A percentile compares a stretch with the other conserved stretches of the same genome.
These are phyloP conservation scores for Byssochlamys sp. DNA, from an alignment of 2,329 filamentous ascomycete species.

Conservation along the genomic window DNA sequence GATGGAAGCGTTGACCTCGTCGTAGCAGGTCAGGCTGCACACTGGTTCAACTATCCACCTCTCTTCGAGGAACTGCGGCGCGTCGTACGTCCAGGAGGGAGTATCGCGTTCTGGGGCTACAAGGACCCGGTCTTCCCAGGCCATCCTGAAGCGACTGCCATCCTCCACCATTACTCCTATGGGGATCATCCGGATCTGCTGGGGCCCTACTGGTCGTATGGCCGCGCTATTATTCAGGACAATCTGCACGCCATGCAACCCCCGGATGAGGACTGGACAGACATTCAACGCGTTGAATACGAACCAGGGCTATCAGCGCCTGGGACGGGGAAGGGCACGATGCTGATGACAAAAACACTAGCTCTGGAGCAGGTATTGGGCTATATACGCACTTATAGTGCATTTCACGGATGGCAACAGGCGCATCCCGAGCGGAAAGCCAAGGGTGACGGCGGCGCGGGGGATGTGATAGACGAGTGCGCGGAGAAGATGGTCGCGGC, in stretches of 20 bases:
- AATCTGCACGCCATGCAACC: slow-evolving; percentile 45
- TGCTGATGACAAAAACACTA: slow-evolving; percentile 46
- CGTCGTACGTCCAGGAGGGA: slow-evolving; percentile 47
- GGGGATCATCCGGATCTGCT: slow-evolving; percentile 41
- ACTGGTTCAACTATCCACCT: slow-evolving; percentile 55
- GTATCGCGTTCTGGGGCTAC: slow-evolving; percentile 58
- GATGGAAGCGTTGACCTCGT: slow-evolving; percentile 45
- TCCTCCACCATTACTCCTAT: slow-evolving; percentile 50
- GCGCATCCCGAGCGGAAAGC: slow-evolving; percentile 43
- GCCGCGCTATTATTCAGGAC: slow-evolving; percentile 46
- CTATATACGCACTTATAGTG: slow-evolving; percentile 54
- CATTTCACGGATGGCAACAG: slow-evolving; percentile 50
- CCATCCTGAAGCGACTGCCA: slow-evolving; percentile 41
- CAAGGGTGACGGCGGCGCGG: slow-evolving; percentile 45
- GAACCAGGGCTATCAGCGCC: slow-evolving; percentile 42
- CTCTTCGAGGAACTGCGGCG: slow-evolving; percentile 49
- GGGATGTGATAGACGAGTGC: slow-evolving; percentile 55
- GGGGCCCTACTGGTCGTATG: slow-evolving; percentile 53
- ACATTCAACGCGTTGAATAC: slow-evolving; percentile 47
- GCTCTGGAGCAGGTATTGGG: slow-evolving; percentile 50
- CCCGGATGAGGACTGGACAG: slow-evolving; percentile 44
- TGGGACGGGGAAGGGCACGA: slow-evolving; percentile 31
- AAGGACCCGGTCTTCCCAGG: slow-evolving; percentile 54
- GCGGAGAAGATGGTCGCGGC: slow-evolving; percentile 49
- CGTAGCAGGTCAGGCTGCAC: slow-evolving; percentile 48